Conservation (phyloP, 345 rosid species). For the Eucalyptus globulus region DNA sequence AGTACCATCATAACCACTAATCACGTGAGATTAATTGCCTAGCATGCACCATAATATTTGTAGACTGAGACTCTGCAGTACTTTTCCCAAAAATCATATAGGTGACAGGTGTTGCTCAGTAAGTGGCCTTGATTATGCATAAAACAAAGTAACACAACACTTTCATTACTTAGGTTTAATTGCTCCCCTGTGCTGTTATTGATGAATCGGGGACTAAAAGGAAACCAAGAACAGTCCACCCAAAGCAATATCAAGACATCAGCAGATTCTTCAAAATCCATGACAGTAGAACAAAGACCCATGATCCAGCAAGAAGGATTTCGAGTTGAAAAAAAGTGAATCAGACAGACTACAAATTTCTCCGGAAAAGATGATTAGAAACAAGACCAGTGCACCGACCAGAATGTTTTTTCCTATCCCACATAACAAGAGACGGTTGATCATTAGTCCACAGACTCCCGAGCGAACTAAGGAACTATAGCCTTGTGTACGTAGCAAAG, state of each 20-base stretch:
- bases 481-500: neutral
- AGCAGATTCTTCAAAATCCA: neutral
- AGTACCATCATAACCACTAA: neutral
- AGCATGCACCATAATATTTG: neutral
- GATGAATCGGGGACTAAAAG: neutral
- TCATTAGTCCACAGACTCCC: neutral
- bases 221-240: neutral
- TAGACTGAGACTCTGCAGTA: neutral
- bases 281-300: neutral
- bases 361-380: neutral
- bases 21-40: neutral
- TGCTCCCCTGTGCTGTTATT: neutral
- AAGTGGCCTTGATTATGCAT: neutral
- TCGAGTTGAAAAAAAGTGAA: neutral
- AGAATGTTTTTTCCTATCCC: neutral
- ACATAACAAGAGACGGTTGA: neutral
- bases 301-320: neutral
- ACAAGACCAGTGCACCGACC: neutral
- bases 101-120: neutral
- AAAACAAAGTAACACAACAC: neutral
- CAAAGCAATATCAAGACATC: neutral
- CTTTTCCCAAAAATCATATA: neutral
- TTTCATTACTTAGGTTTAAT: neutral
- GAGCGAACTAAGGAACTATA: neutral
- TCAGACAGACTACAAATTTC: neutral